These are phyloP conservation scores for Helicostylum pulchrum DNA, from an alignment of 192 early-diverging fungal genomes.

Conservation along the genomic window DNA sequence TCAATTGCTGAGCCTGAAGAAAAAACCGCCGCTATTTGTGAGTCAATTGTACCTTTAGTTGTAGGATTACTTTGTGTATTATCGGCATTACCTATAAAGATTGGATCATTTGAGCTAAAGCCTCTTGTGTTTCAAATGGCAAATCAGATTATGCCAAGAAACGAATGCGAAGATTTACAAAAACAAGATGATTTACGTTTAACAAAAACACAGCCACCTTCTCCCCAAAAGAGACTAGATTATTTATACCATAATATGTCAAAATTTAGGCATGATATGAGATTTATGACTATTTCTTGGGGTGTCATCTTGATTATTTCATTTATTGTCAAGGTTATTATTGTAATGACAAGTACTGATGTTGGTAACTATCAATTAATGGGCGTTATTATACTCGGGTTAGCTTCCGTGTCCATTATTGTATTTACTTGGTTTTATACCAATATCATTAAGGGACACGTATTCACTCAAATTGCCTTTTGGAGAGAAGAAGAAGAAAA, in stretches of 20 bases:
- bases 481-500: slow-evolving; percentile 2
- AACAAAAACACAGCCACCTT: not conserved
- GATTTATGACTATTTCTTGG: slow-evolving; percentile 35
- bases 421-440: slow-evolving; percentile 29
- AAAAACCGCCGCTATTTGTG: slow-evolving; percentile 24
- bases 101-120: slow-evolving; percentile 22
- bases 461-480: slow-evolving; percentile 8
- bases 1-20: slow-evolving; percentile 35
- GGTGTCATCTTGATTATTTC: slow-evolving; percentile 21
- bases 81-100: slow-evolving; percentile 24
- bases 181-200: slow-evolving; percentile 20
- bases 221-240: slow-evolving; percentile 18
- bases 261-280: slow-evolving; percentile 31
- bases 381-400: slow-evolving; percentile 20
- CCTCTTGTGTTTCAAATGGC: slow-evolving; percentile 35
- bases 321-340: slow-evolving; percentile 35
- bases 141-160: slow-evolving; percentile 32
- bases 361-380: not conserved
- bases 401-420: slow-evolving; percentile 3
- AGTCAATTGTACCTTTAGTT: slow-evolving; percentile 26
- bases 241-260: slow-evolving; percentile 29
- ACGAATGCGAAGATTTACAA: slow-evolving; percentile 7
- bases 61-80: slow-evolving; percentile 29
- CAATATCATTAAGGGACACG: slow-evolving; percentile 18
- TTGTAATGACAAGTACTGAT: slow-evolving; percentile 22